Percentiles rank a stretch among this genome's conserved stretches.
Conservation (phyloP, 2,329 filamentous ascomycete genomes). For the Rosellinia necatrix region DNA sequence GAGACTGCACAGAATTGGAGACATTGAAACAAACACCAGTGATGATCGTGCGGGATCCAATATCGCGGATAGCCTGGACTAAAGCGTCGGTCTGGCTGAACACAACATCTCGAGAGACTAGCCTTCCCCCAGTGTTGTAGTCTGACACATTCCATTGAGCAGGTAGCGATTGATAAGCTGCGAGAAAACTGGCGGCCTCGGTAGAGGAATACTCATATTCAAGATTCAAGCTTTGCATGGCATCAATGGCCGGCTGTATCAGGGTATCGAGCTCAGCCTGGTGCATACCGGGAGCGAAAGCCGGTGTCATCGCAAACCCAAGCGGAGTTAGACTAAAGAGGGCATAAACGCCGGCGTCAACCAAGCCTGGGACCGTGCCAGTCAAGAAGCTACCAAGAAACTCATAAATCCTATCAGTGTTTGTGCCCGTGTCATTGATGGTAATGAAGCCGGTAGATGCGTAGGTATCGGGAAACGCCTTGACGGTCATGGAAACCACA, state of each 20-base stretch:
- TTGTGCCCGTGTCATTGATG: constrained; percentile 17
- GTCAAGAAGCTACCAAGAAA: constrained; percentile 44
- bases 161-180: constrained; percentile 14
- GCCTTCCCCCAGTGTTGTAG: constrained; percentile 24
- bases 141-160: constrained; percentile 20
- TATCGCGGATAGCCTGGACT: constrained; percentile 33
- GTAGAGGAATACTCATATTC: background rate
- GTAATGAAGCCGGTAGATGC: constrained; percentile 12
- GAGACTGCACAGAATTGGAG: background rate
- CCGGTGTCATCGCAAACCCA: background rate
- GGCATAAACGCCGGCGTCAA: constrained; percentile 7
- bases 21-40: constrained; percentile 10
- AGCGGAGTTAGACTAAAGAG: constrained; percentile 3
- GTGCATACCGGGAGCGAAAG: background rate
- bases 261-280: background rate
- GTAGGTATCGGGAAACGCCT: constrained; percentile 33
- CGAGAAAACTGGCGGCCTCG: constrained; percentile 16
- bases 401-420: constrained; percentile 16
- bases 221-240: background rate
- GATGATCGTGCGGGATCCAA: constrained; percentile 34
- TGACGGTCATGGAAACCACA: constrained; percentile 59
- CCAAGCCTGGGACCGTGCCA: constrained; percentile 21
- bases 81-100: constrained; percentile 23
- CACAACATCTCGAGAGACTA: constrained; percentile 20
- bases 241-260: background rate